Evolutionary conservation across 169 alveolate genomes (phyloP).

Genomic region (Eimeria maxima): DNA sequence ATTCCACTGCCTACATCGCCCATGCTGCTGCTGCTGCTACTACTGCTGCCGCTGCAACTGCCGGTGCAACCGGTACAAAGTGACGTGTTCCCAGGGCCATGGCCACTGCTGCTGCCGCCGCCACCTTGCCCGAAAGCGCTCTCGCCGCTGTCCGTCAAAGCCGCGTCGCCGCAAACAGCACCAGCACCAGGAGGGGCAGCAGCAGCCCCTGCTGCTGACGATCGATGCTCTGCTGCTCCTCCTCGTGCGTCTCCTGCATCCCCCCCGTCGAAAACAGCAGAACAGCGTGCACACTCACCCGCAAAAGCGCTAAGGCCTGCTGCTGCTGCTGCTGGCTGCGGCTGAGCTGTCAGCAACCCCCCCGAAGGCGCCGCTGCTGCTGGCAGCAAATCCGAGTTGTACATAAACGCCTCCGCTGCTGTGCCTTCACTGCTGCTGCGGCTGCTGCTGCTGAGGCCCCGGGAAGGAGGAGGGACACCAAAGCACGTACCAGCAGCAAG

Average conservation of each 20-base stretch:
- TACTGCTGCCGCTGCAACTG: slow-evolving; percentile 8
- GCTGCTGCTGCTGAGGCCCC: not conserved
- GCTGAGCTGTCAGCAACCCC: too few relatives aligned
- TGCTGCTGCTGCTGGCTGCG: slow-evolving; percentile 32
- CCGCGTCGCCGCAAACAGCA: not conserved
- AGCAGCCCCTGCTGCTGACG: too few relatives aligned
- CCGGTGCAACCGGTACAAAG: not conserved
- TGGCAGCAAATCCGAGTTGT: slow-evolving; percentile 33
- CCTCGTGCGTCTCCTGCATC: not conserved
- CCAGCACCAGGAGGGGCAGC: not conserved
- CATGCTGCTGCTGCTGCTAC: slow-evolving; percentile 41
- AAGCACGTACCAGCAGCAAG: not conserved
- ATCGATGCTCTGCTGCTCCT: too few relatives aligned
- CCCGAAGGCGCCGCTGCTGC: not conserved
- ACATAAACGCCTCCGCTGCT: slow-evolving; percentile 10
- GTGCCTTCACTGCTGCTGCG: slow-evolving; percentile 57
- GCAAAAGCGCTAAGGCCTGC: not conserved
- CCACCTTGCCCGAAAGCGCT: not conserved
- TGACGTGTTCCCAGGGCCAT: not conserved
- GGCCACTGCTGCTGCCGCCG: not conserved
- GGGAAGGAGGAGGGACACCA: not conserved
- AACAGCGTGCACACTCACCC: not conserved
- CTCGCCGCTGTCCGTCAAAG: not conserved
- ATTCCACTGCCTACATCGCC: not conserved
- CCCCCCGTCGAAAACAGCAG: not conserved